phyloP scores from a whole-genome alignment of 148 eudicot genomes.

The Camellia lanceoleosa region DNA sequence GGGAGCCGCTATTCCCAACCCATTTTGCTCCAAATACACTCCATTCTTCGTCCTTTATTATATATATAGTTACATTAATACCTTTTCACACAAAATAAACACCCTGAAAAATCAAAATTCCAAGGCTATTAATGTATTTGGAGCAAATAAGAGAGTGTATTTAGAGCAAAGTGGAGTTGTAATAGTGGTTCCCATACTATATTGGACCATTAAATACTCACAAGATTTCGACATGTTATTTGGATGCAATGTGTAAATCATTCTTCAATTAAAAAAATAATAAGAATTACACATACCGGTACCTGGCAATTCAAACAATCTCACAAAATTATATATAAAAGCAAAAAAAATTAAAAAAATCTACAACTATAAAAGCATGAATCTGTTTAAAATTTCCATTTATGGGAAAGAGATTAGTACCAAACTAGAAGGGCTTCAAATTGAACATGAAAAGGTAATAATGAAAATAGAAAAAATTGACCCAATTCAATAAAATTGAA shows the following conservation, averaged over 20 bases:
- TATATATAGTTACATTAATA: too few species aligned
- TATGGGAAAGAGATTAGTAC: background rate
- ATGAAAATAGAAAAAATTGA: background rate
- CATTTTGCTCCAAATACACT: too few species aligned
- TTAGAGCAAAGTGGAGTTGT: too few species aligned
- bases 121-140: too few species aligned
- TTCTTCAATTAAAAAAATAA: background rate
- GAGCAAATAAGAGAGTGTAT: too few species aligned
- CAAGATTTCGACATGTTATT: background rate
- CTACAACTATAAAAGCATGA: background rate
- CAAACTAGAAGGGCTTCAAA: background rate
- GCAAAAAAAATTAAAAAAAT: background rate
- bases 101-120: too few species aligned
- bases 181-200: background rate
- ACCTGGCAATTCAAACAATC: background rate
- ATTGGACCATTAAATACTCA: background rate
- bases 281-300: too few species aligned
- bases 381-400: background rate
- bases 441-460: background rate
- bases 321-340: background rate
- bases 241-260: background rate
- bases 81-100: too few species aligned
- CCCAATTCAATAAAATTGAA: background rate
- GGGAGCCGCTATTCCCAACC: too few species aligned
- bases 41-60: too few species aligned